Evolutionary conservation across 305 asterid genomes (phyloP).

Genomic region (Fraxinus floribunda): DNA sequence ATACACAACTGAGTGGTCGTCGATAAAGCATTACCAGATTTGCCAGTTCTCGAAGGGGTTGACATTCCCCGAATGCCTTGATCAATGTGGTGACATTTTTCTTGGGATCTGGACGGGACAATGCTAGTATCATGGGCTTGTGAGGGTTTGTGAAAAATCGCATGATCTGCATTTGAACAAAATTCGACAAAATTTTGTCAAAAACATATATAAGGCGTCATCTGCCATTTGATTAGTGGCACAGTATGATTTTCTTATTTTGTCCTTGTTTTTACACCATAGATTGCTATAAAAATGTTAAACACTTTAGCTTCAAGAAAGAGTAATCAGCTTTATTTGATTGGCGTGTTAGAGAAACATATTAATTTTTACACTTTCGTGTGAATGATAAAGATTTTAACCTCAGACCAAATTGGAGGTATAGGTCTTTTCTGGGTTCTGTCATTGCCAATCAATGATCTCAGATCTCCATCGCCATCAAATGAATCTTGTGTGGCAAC

Average conservation of each 20-base stretch:
- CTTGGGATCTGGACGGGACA: conserved; percentile 72
- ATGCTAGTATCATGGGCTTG: conserved; percentile 75
- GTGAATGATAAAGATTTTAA: conserved; percentile 21
- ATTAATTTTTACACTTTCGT: neutral
- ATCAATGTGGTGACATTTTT: conserved; percentile 62
- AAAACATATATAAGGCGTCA: neutral
- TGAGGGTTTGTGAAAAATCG: conserved; percentile 61
- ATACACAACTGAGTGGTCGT: conserved; percentile 8
- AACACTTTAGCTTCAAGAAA: neutral
- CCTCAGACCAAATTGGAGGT: conserved; percentile 73
- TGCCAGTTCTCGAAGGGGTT: conserved; percentile 63
- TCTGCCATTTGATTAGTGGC: conserved; percentile 1
- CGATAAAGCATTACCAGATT: conserved; percentile 46
- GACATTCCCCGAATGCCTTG: conserved; percentile 69
- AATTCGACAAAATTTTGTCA: conserved; percentile 19
- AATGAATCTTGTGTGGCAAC: conserved; percentile 37
- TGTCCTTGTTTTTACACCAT: neutral
- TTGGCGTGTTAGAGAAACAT: neutral
- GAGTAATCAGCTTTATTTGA: conserved; percentile 12
- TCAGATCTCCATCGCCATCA: conserved; percentile 61
- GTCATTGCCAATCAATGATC: conserved; percentile 46
- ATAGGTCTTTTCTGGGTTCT: conserved; percentile 50
- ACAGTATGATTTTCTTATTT: neutral
- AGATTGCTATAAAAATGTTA: neutral
- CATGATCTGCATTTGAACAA: conserved; percentile 48